Evolutionary conservation across 2,329 filamentous ascomycete genomes (phyloP).

Genomic region (Byssothecium circinans): DNA sequence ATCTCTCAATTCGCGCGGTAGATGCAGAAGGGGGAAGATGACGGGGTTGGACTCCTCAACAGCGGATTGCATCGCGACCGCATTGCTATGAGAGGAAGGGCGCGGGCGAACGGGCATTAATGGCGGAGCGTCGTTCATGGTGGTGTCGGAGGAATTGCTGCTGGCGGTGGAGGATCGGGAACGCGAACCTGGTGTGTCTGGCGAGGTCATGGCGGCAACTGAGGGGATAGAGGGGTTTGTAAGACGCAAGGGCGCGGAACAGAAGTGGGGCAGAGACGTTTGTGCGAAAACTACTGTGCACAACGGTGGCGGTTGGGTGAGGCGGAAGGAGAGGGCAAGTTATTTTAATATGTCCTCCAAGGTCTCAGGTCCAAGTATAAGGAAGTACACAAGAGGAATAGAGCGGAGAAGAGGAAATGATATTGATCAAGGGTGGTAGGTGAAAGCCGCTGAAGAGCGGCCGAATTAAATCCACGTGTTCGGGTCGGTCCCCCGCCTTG

Average conservation of each 20-base stretch:
- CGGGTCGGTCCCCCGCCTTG: too few species aligned
- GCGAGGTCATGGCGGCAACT: constrained; percentile 29
- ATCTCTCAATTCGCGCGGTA: constrained; percentile 42
- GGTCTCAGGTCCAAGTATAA: too few species aligned
- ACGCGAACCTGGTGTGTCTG: constrained; percentile 28
- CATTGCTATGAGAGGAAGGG: constrained; percentile 20
- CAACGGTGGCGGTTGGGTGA: too few species aligned
- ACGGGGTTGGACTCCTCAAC: constrained; percentile 20
- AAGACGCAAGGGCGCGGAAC: background rate
- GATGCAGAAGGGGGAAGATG: constrained; percentile 37
- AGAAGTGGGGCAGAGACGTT: background rate
- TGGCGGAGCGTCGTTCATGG: constrained; percentile 37
- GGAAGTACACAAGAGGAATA: too few species aligned
- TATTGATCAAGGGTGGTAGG: too few species aligned
- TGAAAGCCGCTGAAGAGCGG: too few species aligned
- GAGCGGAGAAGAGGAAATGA: too few species aligned
- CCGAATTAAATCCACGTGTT: too few species aligned
- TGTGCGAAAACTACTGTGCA: too few species aligned
- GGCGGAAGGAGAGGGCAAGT: too few species aligned
- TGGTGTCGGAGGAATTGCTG: constrained; percentile 35
- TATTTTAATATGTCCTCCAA: too few species aligned
- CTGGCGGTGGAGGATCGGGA: constrained; percentile 35
- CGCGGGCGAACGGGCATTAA: constrained; percentile 31
- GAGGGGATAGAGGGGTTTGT: background rate
- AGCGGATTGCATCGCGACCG: constrained; percentile 7